Base-by-base conservation (phyloP, 257 asterid species). In the Mitragyna speciosa region DNA sequence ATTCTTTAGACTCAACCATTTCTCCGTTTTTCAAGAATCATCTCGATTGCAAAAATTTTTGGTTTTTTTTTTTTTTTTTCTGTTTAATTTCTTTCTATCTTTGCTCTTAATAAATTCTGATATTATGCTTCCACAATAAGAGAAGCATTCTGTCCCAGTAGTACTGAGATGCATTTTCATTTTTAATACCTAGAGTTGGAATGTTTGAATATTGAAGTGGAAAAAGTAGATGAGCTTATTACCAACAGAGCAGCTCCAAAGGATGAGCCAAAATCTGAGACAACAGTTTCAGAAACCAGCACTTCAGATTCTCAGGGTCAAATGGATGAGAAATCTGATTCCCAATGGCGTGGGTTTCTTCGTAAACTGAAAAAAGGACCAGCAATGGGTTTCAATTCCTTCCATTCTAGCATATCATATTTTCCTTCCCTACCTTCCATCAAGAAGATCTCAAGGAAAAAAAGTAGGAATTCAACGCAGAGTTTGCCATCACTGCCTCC, bases 341-440 rank as follows among this genome's bases (percentile, higher is more conserved):
- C 97, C 51, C 97, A 91, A 76, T 96, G 96, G 98, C 90, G 85
- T 51, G 98, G 94, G 47, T 96, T 94, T 78, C 85, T 96, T 48
- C 89, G 90, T n/a, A 96, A 89, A 82, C 86, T 96, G 20, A 92
- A 88, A 83, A 96, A 92, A 79, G 97, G 92, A 39, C 89, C 97
- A 1, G 67, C 81, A 17, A 76, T 84, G 84, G 83, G 85, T 83
- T 82, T 89, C 73, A 89, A 91, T 81, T 73, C 92, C 0, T 91
- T 92, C 84, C 97, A 95, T 84, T 93, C 93, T 24, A 82, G 47
- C 79, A 80, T 94, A 56, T 97, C 98, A 71, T 91, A 93, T 78
- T 79, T 93, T 41, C 91, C 99, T 76, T 93, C 95, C 80, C 76
- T 94, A 63, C 91, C 90, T 80, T 90, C 97, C 9, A 86, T 94